Conservation (phyloP, 2,329 filamentous ascomycete species). For the Westerdykella sp. region DNA sequence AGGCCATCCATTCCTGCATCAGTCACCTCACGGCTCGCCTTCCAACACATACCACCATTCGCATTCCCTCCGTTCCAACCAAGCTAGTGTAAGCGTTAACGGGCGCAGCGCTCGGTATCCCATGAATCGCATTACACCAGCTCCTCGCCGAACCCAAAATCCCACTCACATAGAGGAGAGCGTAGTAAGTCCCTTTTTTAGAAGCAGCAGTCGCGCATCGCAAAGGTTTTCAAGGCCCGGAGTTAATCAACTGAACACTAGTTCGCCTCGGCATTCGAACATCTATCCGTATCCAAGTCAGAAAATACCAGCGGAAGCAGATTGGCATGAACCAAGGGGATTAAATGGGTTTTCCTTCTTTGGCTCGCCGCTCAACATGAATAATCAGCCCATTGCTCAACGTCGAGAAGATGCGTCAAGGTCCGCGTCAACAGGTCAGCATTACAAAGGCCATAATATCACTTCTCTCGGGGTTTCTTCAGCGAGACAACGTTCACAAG, state of each 20-base stretch:
- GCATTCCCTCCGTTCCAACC: constrained; percentile 3
- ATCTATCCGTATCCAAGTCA: constrained; percentile 21
- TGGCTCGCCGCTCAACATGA: constrained; percentile 20
- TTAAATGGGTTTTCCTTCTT: constrained; percentile 35
- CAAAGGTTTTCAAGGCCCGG: constrained; percentile 7
- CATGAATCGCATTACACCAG: constrained; percentile 9
- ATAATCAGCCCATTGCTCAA: constrained; percentile 10
- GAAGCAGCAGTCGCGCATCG: constrained; percentile 13
- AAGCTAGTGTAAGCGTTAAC: constrained; percentile 4
- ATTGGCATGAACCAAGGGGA: constrained; percentile 20
- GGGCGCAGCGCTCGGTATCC: constrained; percentile 4
- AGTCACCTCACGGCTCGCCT: constrained; percentile 9
- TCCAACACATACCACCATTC: constrained; percentile 1
- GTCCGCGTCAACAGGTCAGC: too few relatives aligned
- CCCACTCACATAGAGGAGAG: constrained; percentile 16
- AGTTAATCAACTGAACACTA: constrained; percentile 22
- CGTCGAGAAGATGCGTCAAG: too few relatives aligned
- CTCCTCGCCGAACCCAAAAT: constrained; percentile 8
- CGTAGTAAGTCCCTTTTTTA: constrained; percentile 40
- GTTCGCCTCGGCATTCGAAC: constrained; percentile 23
- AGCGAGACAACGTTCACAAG: constrained; percentile 5
- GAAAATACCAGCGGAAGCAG: constrained; percentile 4
- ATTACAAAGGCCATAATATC: too few relatives aligned
- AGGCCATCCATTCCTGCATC: constrained; percentile 16
- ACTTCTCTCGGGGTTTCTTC: constrained; percentile 11